phyloP scores from a whole-genome alignment of 2,329 filamentous ascomycete species.

The Mariannaea elegans region DNA sequence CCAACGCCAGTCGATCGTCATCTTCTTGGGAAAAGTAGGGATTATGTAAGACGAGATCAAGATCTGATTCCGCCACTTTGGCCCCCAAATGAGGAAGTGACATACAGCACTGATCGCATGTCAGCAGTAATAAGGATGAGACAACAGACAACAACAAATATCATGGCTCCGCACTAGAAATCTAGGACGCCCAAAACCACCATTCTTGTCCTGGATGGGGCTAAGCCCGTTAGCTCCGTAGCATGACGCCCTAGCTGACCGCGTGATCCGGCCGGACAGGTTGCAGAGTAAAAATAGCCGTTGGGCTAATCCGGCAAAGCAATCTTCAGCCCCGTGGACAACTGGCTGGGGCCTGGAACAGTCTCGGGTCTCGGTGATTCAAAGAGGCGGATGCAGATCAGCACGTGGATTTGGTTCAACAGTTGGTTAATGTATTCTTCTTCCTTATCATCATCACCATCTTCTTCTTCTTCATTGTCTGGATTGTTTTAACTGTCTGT shows the following conservation, averaged over 20 bases:
- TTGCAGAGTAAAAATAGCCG: neutral
- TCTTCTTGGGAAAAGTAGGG: too few relatives aligned
- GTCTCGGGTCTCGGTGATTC: neutral
- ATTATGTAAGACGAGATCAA: too few relatives aligned
- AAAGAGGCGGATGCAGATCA: neutral
- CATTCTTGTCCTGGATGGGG: neutral
- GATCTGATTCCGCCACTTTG: too few relatives aligned
- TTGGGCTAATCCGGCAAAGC: neutral
- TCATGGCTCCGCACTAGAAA: neutral
- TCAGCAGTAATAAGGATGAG: neutral
- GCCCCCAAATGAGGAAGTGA: neutral
- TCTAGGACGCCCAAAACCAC: neutral
- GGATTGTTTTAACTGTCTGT: too few relatives aligned
- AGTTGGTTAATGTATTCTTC: too few relatives aligned
- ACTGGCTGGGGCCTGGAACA: neutral
- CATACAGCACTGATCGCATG: neutral
- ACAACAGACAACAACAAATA: neutral
- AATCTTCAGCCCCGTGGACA: neutral
- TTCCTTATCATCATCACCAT: too few relatives aligned
- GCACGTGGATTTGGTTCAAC: neutral
- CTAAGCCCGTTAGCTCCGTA: neutral
- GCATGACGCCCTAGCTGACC: neutral
- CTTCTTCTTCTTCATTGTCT: too few relatives aligned
- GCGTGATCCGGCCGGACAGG: neutral
- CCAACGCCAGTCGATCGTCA: too few relatives aligned